Evolutionary conservation across 1,139 yeast genomes (phyloP).

Genomic region (Trichomonascaceae sp.): DNA sequence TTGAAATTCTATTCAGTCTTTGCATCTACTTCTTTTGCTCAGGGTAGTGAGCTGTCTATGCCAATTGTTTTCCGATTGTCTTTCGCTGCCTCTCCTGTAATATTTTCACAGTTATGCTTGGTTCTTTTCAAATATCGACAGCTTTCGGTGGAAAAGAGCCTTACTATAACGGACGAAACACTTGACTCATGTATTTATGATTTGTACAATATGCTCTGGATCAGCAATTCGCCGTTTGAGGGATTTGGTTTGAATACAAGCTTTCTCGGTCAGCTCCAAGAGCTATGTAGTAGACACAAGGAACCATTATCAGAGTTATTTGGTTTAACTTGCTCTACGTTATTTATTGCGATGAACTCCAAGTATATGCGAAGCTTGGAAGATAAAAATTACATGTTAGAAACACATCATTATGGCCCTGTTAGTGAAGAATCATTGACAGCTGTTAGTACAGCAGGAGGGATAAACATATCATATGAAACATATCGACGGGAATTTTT

Average conservation of each 20-base stretch:
- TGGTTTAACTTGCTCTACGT: slow-evolving; percentile 50
- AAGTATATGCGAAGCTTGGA: slow-evolving; percentile 45
- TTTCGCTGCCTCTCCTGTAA: slow-evolving; percentile 39
- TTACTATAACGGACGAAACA: not conserved
- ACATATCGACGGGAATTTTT: slow-evolving; percentile 10
- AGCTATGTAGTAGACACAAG: slow-evolving; percentile 1
- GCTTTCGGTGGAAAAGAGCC: not conserved
- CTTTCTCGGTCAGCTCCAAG: slow-evolving; percentile 6
- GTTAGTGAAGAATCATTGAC: slow-evolving; percentile 14
- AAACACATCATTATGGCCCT: slow-evolving; percentile 44
- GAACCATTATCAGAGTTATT: slow-evolving; percentile 38
- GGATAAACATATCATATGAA: slow-evolving; percentile 15
- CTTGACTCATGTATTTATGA: slow-evolving; percentile 32
- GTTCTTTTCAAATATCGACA: slow-evolving; percentile 38
- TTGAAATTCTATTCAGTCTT: slow-evolving; percentile 25
- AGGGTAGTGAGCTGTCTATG: slow-evolving; percentile 13
- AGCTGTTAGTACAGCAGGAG: slow-evolving; percentile 11
- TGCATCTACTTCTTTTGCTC: slow-evolving; percentile 21
- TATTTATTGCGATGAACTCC: slow-evolving; percentile 45
- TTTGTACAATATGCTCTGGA: slow-evolving; percentile 55
- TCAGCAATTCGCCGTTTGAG: slow-evolving; percentile 1
- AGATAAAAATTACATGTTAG: slow-evolving; percentile 32
- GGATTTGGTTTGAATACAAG: slow-evolving; percentile 2
- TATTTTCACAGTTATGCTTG: slow-evolving; percentile 45
- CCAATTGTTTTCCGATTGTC: slow-evolving; percentile 25